Conservation (phyloP, 208 protist genomes). For the Leishmania amazonensis region DNA sequence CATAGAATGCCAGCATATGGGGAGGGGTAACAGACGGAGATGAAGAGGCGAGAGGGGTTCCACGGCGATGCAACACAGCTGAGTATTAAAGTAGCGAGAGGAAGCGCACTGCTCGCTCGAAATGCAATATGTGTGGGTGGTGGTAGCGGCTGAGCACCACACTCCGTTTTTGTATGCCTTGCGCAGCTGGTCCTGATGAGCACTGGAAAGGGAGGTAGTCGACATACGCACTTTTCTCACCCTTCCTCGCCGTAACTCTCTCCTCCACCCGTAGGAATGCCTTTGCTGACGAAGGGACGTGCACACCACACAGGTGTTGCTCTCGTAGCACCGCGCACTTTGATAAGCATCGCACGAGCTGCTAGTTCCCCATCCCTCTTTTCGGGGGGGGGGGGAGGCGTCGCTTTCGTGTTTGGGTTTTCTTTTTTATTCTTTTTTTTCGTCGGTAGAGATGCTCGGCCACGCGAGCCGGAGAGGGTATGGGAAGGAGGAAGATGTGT, state of each 20-base stretch:
- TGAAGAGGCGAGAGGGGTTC: not conserved
- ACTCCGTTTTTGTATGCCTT: not conserved
- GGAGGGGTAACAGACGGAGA: not conserved
- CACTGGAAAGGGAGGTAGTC: not conserved
- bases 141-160: not conserved
- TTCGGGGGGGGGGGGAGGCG: not conserved
- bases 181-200: not conserved
- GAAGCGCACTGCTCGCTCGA: not conserved
- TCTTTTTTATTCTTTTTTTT: constrained; percentile 4
- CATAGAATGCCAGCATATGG: not conserved
- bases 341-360: not conserved
- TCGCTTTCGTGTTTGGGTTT: not conserved
- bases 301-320: not conserved
- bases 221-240: not conserved
- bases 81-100: not conserved
- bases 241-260: not conserved
- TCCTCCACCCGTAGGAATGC: not conserved
- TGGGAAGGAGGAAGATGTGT: not conserved
- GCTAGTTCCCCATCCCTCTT: not conserved
- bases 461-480: not conserved
- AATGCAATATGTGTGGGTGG: not conserved
- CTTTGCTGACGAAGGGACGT: not conserved
- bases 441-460: constrained; percentile 6
- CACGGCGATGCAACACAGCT: not conserved
- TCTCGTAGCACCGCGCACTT: not conserved